Evolutionary conservation across 208 protist genomes (phyloP).

Genomic region (Lotmaria passim): DNA sequence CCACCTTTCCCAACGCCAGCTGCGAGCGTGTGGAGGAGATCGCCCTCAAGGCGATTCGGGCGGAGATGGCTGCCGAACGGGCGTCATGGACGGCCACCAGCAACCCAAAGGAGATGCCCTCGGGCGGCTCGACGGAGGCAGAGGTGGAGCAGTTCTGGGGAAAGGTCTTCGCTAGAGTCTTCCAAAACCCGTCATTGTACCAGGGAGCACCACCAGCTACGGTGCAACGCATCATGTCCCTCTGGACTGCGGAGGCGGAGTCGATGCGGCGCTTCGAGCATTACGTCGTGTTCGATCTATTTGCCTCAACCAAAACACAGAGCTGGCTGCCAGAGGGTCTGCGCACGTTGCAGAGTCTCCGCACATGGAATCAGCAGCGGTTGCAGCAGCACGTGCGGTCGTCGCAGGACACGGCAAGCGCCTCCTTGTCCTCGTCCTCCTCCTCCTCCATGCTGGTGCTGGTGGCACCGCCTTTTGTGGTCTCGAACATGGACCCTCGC

Average conservation of each 20-base stretch:
- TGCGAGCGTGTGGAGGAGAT: conserved; percentile 8
- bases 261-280: conserved; percentile 22
- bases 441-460: conserved; percentile 23
- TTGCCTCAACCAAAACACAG: conserved; percentile 52
- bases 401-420: neutral
- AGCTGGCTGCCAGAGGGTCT: conserved; percentile 57
- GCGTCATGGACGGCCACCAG: conserved; percentile 23
- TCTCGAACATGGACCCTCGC: conserved; percentile 58
- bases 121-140: conserved; percentile 47
- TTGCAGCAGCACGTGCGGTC: conserved; percentile 1
- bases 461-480: conserved; percentile 43
- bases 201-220: conserved; percentile 10
- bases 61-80: conserved; percentile 18
- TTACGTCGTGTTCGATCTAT: conserved; percentile 40
- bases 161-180: conserved; percentile 39
- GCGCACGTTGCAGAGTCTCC: conserved; percentile 46
- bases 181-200: conserved; percentile 16
- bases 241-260: conserved; percentile 7
- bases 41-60: conserved; percentile 12
- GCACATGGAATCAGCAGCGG: conserved; percentile 38
- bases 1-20: conserved; percentile 20
- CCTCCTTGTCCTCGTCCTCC: neutral
- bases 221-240: conserved; percentile 6
- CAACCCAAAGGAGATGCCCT: conserved; percentile 62
- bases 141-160: conserved; percentile 49